These are phyloP conservation scores for Sugiyamaella japonica DNA, from an alignment of 1,139 yeast genomes.

Conservation along the genomic window DNA sequence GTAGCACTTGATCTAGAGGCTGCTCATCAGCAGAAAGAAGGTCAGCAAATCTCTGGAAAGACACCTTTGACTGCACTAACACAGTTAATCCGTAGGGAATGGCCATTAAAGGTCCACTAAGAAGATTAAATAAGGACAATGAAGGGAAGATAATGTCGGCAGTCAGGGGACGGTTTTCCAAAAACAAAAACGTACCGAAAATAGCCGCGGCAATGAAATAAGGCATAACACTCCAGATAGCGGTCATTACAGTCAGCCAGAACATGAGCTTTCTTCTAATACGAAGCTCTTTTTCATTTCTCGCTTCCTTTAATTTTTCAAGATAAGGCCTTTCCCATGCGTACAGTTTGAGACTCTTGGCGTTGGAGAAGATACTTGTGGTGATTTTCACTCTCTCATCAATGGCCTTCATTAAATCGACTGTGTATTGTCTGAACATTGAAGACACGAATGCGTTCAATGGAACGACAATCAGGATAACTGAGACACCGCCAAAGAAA, in stretches of 20 bases:
- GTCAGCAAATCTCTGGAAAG: conserved; percentile 55
- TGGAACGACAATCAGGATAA: conserved; percentile 59
- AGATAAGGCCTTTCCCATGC: conserved; percentile 74
- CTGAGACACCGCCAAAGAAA: conserved; percentile 54
- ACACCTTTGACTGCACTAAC: conserved; percentile 58
- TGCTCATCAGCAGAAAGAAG: conserved; percentile 54
- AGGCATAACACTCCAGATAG: conserved; percentile 65
- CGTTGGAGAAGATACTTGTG: conserved; percentile 60
- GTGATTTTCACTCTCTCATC: conserved; percentile 61
- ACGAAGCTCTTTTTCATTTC: conserved; percentile 80
- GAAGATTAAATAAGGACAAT: conserved; percentile 50
- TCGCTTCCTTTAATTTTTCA: conserved; percentile 52
- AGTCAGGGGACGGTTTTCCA: conserved; percentile 50
- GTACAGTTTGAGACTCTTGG: conserved; percentile 68
- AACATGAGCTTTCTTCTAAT: conserved; percentile 56
- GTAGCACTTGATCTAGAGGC: conserved; percentile 10
- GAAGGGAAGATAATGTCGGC: conserved; percentile 76
- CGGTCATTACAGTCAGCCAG: conserved; percentile 49
- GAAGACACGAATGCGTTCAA: conserved; percentile 53
- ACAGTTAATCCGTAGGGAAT: conserved; percentile 45
- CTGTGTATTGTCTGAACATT: conserved; percentile 49
- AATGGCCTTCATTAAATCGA: conserved; percentile 64
- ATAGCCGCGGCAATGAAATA: conserved; percentile 64
- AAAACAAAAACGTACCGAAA: conserved; percentile 53
- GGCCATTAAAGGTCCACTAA: conserved; percentile 56